Percentiles rank a stretch among this genome's conserved stretches.
Conservation (phyloP, 2,329 filamentous ascomycete species). For the Aspergillus viridinutans region DNA sequence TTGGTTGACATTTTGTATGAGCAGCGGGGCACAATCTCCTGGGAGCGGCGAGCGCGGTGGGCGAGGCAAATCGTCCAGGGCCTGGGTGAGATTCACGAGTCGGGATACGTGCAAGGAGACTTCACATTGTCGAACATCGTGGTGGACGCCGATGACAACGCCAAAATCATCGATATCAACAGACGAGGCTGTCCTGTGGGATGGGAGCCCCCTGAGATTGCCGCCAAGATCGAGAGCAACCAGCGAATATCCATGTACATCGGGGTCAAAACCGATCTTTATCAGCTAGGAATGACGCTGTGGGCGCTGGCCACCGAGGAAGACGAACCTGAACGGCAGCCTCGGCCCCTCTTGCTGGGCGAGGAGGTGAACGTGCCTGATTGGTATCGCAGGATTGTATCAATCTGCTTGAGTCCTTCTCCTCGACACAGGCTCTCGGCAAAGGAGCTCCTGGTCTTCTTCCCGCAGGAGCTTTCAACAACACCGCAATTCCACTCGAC, state of each 20-base stretch:
- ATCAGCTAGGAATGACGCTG: slow-evolving; percentile 92
- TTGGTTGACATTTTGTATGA: slow-evolving; percentile 91
- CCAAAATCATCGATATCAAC: slow-evolving; percentile 98
- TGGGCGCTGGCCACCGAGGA: slow-evolving; percentile 86
- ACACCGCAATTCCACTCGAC: slow-evolving; percentile 12
- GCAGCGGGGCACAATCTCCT: slow-evolving; percentile 58
- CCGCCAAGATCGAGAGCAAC: slow-evolving; percentile 75
- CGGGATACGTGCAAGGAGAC: slow-evolving; percentile 94
- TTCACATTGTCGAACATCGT: slow-evolving; percentile 98
- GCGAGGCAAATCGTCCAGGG: slow-evolving; percentile 86
- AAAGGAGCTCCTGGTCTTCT: slow-evolving; percentile 63
- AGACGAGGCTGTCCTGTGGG: slow-evolving; percentile 92
- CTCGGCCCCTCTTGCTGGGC: slow-evolving; percentile 62
- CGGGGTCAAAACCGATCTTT: slow-evolving; percentile 94
- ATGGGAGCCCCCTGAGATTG: slow-evolving; percentile 94
- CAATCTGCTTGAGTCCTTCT: slow-evolving; percentile 69
- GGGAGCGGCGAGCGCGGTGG: slow-evolving; percentile 77
- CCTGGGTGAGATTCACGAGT: slow-evolving; percentile 87
- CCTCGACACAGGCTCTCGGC: slow-evolving; percentile 72
- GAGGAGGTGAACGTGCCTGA: slow-evolving; percentile 58
- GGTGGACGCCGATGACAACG: slow-evolving; percentile 75
- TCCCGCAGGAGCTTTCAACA: slow-evolving; percentile 48
- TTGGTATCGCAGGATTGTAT: slow-evolving; percentile 74
- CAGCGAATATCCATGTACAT: slow-evolving; percentile 96
- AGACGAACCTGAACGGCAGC: slow-evolving; percentile 81